These are phyloP conservation scores for Scedosporium dehoogii DNA, from an alignment of 2,329 filamentous ascomycete genomes.

Conservation along the genomic window DNA sequence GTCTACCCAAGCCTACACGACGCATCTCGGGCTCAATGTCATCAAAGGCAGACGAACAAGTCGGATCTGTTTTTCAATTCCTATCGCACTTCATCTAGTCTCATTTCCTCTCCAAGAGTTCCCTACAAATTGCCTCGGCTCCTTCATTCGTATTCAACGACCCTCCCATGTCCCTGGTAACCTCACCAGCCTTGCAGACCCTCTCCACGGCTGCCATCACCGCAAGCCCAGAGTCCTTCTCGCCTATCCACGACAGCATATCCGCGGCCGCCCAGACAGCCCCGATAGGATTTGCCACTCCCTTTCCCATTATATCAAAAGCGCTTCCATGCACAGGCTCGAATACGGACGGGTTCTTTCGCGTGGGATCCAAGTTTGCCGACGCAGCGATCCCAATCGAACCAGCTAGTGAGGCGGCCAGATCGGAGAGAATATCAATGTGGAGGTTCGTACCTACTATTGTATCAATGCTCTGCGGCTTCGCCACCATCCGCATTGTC, in stretches of 20 bases:
- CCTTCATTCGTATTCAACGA: constrained; percentile 12
- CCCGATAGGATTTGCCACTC: constrained; percentile 41
- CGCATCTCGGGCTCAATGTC: no score
- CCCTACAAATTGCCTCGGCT: neutral
- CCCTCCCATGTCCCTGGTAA: constrained; percentile 42
- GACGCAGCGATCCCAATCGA: constrained; percentile 61
- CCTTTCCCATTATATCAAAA: constrained; percentile 43
- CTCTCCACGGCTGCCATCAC: constrained; percentile 38
- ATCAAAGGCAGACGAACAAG: no score
- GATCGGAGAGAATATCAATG: constrained; percentile 56
- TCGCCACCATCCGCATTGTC: constrained; percentile 43
- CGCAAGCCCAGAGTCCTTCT: constrained; percentile 33
- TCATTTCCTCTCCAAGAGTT: neutral
- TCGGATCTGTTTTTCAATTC: no score
- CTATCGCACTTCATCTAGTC: no score
- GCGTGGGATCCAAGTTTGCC: constrained; percentile 49
- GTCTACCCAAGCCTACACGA: no score
- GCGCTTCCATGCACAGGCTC: constrained; percentile 47
- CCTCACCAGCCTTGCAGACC: constrained; percentile 36
- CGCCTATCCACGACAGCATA: constrained; percentile 44
- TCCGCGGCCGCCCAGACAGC: constrained; percentile 45
- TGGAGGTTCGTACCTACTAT: constrained; percentile 54
- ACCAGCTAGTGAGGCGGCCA: constrained; percentile 57
- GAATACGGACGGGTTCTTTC: constrained; percentile 43
- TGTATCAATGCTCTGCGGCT: constrained; percentile 48